These are phyloP conservation scores for Agrostemma githago DNA, from an alignment of 148 eudicot genomes.

Conservation along the genomic window DNA sequence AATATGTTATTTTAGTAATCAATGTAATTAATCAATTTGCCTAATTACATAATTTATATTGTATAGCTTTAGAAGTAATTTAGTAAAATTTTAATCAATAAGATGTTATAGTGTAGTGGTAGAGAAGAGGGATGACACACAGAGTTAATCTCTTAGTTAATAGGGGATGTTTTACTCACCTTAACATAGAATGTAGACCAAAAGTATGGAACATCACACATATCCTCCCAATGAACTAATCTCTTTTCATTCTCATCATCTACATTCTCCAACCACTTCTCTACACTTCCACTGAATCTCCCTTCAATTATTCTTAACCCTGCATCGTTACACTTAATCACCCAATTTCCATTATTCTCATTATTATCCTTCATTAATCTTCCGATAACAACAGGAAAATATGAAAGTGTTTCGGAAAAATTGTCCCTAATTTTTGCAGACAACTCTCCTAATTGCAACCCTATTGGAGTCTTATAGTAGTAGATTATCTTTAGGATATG, in stretches of 20 bases:
- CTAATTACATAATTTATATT: too few relatives aligned
- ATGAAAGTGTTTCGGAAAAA: constrained; percentile 33
- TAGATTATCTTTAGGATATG: constrained; percentile 39
- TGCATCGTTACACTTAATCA: constrained; percentile 64
- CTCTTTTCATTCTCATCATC: constrained; percentile 47
- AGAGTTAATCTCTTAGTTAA: too few relatives aligned
- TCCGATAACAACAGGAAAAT: constrained; percentile 43
- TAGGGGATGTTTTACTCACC: constrained; percentile 20
- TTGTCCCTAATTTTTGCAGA: constrained; percentile 35
- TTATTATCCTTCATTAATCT: constrained; percentile 36
- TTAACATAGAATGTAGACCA: constrained; percentile 58
- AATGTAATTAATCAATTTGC: too few relatives aligned
- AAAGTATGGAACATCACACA: constrained; percentile 46
- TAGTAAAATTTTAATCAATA: too few relatives aligned
- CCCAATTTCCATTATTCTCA: constrained; percentile 37
- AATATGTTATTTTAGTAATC: too few relatives aligned
- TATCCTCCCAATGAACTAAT: constrained; percentile 63
- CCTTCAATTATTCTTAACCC: constrained; percentile 62
- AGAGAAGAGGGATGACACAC: too few relatives aligned
- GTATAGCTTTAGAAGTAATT: too few relatives aligned
- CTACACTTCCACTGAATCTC: constrained; percentile 51
- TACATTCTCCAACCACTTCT: constrained; percentile 47
- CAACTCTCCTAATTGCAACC: constrained; percentile 21
- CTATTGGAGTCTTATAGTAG: constrained; percentile 34
- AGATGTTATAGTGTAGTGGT: too few relatives aligned